A percentile compares a stretch with the other conserved stretches of the same genome.
These are phyloP conservation scores for Cyclotella atomus DNA, from an alignment of 108 stramenopile species.

Conservation along the genomic window DNA sequence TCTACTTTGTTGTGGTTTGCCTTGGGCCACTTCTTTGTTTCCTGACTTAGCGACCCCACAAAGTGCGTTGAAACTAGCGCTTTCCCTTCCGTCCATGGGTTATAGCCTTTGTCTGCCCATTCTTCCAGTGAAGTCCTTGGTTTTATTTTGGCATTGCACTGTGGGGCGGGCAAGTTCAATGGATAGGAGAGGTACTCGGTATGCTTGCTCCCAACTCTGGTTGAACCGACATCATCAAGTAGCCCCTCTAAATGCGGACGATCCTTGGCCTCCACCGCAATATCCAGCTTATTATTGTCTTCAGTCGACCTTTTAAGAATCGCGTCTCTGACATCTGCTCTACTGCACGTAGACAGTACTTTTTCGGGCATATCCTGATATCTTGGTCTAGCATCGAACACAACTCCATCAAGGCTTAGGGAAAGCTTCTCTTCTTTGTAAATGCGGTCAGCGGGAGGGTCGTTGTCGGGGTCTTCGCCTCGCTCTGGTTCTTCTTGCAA, in stretches of 20 bases:
- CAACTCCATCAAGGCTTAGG: slow-evolving; percentile 2
- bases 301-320: slow-evolving; percentile 16
- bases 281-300: neutral
- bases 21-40: slow-evolving; percentile 24
- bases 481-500: slow-evolving; percentile 52
- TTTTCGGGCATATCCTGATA: neutral
- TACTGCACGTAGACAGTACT: neutral
- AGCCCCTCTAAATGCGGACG: slow-evolving; percentile 38
- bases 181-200: slow-evolving; percentile 70
- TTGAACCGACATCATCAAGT: slow-evolving; percentile 36
- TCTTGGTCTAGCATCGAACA: slow-evolving; percentile 11
- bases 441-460: neutral
- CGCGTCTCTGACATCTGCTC: neutral
- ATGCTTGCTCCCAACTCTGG: slow-evolving; percentile 46
- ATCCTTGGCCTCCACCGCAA: neutral
- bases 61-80: slow-evolving; percentile 59
- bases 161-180: slow-evolving; percentile 66
- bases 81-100: slow-evolving; percentile 74
- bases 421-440: slow-evolving; percentile 9
- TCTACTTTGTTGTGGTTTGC: neutral
- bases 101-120: slow-evolving; percentile 73
- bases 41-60: slow-evolving; percentile 46
- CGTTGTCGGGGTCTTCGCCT: neutral
- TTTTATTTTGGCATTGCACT: slow-evolving; percentile 57
- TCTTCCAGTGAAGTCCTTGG: slow-evolving; percentile 63